Conservation (phyloP, 2,329 filamentous ascomycete species). For the Scytalidium sp. region DNA sequence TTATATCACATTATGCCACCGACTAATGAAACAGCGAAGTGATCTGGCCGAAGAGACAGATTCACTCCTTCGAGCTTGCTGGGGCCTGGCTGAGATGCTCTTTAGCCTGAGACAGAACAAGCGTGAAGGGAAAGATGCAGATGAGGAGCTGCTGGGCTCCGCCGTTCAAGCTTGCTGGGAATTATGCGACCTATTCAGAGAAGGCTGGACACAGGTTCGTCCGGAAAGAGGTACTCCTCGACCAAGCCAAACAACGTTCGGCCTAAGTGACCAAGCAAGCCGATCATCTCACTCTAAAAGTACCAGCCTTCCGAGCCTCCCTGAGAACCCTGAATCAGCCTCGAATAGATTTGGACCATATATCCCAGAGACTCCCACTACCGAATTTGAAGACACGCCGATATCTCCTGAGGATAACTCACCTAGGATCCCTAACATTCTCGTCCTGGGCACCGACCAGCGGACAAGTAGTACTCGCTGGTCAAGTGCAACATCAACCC, state of each 20-base stretch:
- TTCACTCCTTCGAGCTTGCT: constrained; percentile 79
- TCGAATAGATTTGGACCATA: constrained; percentile 24
- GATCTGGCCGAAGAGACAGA: constrained; percentile 80
- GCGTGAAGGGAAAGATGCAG: constrained; percentile 67
- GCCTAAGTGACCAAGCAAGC: constrained; percentile 50
- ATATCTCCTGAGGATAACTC: constrained; percentile 77
- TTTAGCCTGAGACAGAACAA: constrained; percentile 85
- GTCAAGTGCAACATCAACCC: constrained; percentile 76
- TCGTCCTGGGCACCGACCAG: constrained; percentile 73
- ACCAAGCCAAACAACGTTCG: constrained; percentile 74
- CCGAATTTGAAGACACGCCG: constrained; percentile 89
- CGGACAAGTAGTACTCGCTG: constrained; percentile 66
- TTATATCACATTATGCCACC: constrained; percentile 89
- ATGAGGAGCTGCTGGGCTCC: constrained; percentile 82
- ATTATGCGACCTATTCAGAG: constrained; percentile 86
- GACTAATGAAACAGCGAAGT: constrained; percentile 90
- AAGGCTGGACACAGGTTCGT: constrained; percentile 86
- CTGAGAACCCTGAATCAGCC: constrained; percentile 40
- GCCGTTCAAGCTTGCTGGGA: constrained; percentile 95
- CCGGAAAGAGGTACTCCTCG: constrained; percentile 84
- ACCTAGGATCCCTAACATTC: constrained; percentile 78
- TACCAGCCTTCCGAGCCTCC: constrained; percentile 45
- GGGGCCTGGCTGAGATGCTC: constrained; percentile 88
- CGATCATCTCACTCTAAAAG: constrained; percentile 27
- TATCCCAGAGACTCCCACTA: constrained; percentile 86